Evolutionary conservation across 306 rosid genomes (phyloP), one percentile per base, ranked within the genome.

Genomic region (Biancaea sappan): DNA sequence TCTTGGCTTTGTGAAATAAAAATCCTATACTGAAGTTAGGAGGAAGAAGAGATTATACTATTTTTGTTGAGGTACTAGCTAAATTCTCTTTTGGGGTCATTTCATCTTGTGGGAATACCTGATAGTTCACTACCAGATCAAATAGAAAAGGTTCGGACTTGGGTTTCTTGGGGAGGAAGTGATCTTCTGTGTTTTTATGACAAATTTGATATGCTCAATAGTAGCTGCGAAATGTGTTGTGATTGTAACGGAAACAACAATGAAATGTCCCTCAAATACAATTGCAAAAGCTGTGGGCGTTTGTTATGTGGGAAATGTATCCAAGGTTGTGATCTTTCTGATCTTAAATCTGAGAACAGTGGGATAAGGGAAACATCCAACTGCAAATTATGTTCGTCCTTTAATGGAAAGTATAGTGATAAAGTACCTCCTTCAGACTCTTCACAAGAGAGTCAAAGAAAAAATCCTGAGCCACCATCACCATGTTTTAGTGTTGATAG

Each of bases 21-120:
- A 9, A 26, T 43, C 32, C 44, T 47, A 71, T 28, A 75, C 81
- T 56, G 67, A 65, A 78, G 32, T 74, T 84, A 72, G 85, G 53
- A 65, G 46, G 77, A 82, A 80, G 78, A 72, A 69, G 53, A 44
- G 70, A 47, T 48, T 61, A 38, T 79, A 79, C 58, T 18, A 10
- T 44, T 56, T 61, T 66, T 56, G 18, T 24, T 56, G 73, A 74
- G 58, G 87, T 74, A 64, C 77, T 73, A 73, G 82, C 56, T 68
- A 54, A 51, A 73, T 84, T 84, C 79, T 76, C 63, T 71, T 70
- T 79, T 78, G 76, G 73, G 75, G 77, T 74, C 56, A 34, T 84
- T 40, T 8, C 73, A 57, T 87, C 85, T 78, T 94, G 84, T 94
- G 99, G 95, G 99, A 90, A 84, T 92, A 87, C 96, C 97, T 88